Percentiles rank a stretch among this genome's conserved stretches.
Evolutionary conservation across 331 rosid genomes (phyloP).

Genomic region (Erythrophleum ivorense): DNA sequence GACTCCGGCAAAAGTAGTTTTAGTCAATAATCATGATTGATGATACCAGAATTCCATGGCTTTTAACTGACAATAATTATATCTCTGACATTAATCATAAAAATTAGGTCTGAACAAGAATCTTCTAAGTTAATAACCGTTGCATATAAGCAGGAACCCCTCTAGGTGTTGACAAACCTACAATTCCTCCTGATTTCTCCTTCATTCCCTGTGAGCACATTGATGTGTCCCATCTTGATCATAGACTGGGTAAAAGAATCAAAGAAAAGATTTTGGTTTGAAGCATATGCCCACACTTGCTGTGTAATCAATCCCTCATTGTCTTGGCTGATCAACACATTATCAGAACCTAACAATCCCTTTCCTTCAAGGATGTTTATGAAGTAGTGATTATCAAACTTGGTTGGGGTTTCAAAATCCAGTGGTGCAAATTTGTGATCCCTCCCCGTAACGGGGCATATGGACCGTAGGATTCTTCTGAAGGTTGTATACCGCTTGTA

Average conservation of each 20-base stretch:
- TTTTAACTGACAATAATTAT: background rate
- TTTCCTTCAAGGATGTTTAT: conserved; percentile 75
- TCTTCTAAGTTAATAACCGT: background rate
- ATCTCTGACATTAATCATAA: background rate
- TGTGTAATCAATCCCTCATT: conserved; percentile 54
- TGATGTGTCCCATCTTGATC: conserved; percentile 86
- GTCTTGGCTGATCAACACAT: conserved; percentile 69
- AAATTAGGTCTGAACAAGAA: background rate
- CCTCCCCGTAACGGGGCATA: conserved; percentile 74
- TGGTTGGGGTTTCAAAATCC: conserved; percentile 70
- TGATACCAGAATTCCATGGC: background rate
- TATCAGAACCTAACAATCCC: conserved; percentile 78
- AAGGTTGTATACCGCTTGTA: conserved; percentile 66
- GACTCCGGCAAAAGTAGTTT: background rate
- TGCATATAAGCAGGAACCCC: background rate
- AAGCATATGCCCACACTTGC: conserved; percentile 73
- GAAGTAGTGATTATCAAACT: conserved; percentile 82
- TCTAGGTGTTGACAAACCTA: conserved; percentile 59
- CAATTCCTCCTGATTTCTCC: conserved; percentile 81
- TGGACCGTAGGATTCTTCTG: conserved; percentile 63
- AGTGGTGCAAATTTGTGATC: conserved; percentile 67
- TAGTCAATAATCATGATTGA: background rate
- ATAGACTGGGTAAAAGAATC: conserved; percentile 71
- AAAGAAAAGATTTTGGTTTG: conserved; percentile 67
- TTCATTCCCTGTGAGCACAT: conserved; percentile 63